Evolutionary conservation across 345 rosid genomes (phyloP), one percentile per base, ranked within the genome.

Genomic region (Acer campestre): DNA sequence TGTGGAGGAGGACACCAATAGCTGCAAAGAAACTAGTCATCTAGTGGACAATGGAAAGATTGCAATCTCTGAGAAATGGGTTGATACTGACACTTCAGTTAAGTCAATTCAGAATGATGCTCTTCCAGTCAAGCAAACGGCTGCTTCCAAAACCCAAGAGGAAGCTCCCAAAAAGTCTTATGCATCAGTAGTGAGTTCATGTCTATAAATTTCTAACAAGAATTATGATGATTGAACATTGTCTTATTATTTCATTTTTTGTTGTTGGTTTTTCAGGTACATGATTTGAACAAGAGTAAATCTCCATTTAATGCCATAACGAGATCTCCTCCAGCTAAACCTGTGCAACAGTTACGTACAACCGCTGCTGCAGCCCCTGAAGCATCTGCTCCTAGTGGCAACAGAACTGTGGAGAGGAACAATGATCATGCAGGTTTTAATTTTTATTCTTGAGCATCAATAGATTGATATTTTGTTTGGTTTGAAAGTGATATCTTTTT

Each of bases 101-200:
- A 76, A 40, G 65, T 35, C 75, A 1, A 71, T 17, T 70, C 53
- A 48, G 73, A 71, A 77, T 40, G 85, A 75, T 80, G 72, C 35
- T 67, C 70, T 3, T 25, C 71, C 78, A 3, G 78, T 66, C 35
- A 44, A 78, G 67, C 76, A 81, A 56, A 62, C 74, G 14, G 55
- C 61, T 76, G 48, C 80, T 80, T 69, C 87, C 66, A 73, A 25
- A 51, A 65, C 48, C 48, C 83, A 67, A 81, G 86, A 81, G 35
- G 87, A 86, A 78, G 77, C 84, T 73, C 82, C 85, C 9, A 91
- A 85, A 79, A 89, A 81, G 82, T 85, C 95, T 1, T 91, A 77
- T 86, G 90, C 90, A 78, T 84, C 93, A 80, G 74, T 91, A 31
- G 94, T 91, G 77, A 83, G 94, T 80, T 68, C 22, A 10, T 72